Base-by-base conservation (phyloP, 129 eudicot species). In the Artemisia argyi region DNA sequence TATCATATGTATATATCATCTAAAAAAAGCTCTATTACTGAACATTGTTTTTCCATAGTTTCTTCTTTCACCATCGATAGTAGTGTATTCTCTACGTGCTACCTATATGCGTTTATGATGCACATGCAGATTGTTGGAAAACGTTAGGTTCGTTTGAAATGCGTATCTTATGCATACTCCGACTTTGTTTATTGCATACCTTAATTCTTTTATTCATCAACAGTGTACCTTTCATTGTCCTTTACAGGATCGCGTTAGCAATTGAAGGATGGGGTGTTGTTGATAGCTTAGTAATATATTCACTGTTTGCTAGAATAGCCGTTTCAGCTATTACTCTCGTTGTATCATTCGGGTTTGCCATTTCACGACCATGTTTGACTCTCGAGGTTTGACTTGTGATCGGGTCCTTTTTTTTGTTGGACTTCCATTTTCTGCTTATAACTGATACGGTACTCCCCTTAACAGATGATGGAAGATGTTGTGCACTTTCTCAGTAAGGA, bases 261-360 rank as follows among this genome's bases (percentile, higher is more conserved):
- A 95, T 73, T 24, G 99, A 95, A 81, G 97, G 99, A 65, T 95
- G 99, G 99, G 99, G 99, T 50, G 97, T 95, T 62, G 99, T 95
- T 68, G 97, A 97, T 44, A 95, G 99, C 80, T 80, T 95, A 79
- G 88, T 86, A 62, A 90, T 95, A 3, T 95, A 91, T 81, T 96
- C 97, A 28, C 99, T 96, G 3, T 95, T 90, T 20, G 22, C 97
- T 65, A 97, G 99, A 69, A 96, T 97, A 68, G 97, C 99, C 48
- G 99, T 91, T 18, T 95, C 97, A 28, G 99, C 99, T 46, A 57
- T 95, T 76, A 95, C 97, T 16, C 22, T 20, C 1, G 97, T 95
- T 80, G 99, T 90, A 74, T 85, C 97, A 48, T 95, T 95, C 71
- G 99, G 99, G 20, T 95, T 95, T 73, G 97, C 99, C 4, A 97